These are phyloP conservation scores for Vigna hirtella DNA, from an alignment of 306 rosid species.

Conservation along the genomic window DNA sequence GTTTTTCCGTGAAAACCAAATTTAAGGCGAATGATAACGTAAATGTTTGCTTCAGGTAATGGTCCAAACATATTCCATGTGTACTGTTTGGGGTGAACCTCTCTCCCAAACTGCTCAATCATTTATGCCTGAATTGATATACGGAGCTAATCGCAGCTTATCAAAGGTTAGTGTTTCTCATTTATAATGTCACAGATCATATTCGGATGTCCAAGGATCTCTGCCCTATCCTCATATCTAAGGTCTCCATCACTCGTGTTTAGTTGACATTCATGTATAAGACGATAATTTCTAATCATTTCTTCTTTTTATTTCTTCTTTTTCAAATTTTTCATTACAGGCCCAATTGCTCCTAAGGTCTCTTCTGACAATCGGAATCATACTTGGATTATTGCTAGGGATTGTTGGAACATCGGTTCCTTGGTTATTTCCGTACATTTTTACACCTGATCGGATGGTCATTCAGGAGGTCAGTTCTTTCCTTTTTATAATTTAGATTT, in stretches of 20 bases:
- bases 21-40: constrained; percentile 38
- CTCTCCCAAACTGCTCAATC: constrained; percentile 97
- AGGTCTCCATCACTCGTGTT: background rate
- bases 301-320: background rate
- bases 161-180: constrained; percentile 67
- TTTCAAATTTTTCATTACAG: constrained; percentile 52
- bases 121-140: constrained; percentile 87
- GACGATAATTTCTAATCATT: constrained; percentile 4
- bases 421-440: constrained; percentile 78
- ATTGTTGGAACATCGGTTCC: constrained; percentile 77
- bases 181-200: constrained; percentile 25
- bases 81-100: constrained; percentile 98
- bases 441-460: constrained; percentile 79
- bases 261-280: constrained; percentile 19
- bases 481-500: constrained; percentile 17
- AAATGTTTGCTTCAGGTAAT: constrained; percentile 69
- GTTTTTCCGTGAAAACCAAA: constrained; percentile 16
- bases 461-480: constrained; percentile 71
- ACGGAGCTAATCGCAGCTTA: constrained; percentile 71
- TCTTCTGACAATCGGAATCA: constrained; percentile 71
- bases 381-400: constrained; percentile 72
- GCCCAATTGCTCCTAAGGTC: constrained; percentile 81
- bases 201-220: constrained; percentile 27
- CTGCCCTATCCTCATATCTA: background rate
- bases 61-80: constrained; percentile 78